A percentile compares a stretch with the other conserved stretches of the same genome.
phyloP scores from a whole-genome alignment of 2,329 filamentous ascomycete genomes.

The Whalleya microplaca region DNA sequence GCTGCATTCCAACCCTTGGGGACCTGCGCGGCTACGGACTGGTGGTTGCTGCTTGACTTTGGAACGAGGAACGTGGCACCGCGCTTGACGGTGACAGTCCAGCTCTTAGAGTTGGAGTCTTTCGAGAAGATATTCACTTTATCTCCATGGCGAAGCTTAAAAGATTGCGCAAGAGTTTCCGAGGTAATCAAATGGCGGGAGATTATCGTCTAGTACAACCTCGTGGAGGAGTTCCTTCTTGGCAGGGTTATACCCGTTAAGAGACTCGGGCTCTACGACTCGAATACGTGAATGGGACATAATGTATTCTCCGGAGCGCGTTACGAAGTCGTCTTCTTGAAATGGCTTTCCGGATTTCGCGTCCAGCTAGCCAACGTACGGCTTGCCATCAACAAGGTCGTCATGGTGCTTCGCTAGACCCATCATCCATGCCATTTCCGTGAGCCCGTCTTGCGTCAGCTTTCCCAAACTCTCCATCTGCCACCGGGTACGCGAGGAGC shows the following conservation, averaged over 20 bases:
- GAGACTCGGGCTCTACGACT: conserved; percentile 95
- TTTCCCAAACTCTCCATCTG: conserved; percentile 98
- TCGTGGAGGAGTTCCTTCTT: conserved; percentile 99
- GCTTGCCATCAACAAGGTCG: conserved; percentile 90
- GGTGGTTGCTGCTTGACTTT: conserved; percentile 95
- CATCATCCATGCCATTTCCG: conserved; percentile 99
- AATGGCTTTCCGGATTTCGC: conserved; percentile 92
- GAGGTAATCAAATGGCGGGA: conserved; percentile 94
- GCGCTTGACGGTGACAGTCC: conserved; percentile 92
- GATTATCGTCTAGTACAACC: conserved; percentile 94
- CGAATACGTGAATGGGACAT: conserved; percentile 97
- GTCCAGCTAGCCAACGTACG: conserved; percentile 97
- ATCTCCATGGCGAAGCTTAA: conserved; percentile 94
- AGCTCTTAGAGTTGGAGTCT: conserved; percentile 90
- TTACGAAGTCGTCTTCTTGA: conserved; percentile 96
- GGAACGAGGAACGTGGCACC: conserved; percentile 93
- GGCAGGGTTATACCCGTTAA: conserved; percentile 95
- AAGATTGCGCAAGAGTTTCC: conserved; percentile 96
- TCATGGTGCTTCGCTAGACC: conserved; percentile 99
- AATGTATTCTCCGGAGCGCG: conserved; percentile 96
- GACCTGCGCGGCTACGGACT: conserved; percentile 94
- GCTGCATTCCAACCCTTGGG: conserved; percentile 97
- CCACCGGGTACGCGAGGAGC: conserved; percentile 97
- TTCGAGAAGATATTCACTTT: conserved; percentile 93
- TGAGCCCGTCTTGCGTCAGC: conserved; percentile 95